phyloP scores from a whole-genome alignment of 1,284 basidiomycete species.

The Thecaphora frezii region DNA sequence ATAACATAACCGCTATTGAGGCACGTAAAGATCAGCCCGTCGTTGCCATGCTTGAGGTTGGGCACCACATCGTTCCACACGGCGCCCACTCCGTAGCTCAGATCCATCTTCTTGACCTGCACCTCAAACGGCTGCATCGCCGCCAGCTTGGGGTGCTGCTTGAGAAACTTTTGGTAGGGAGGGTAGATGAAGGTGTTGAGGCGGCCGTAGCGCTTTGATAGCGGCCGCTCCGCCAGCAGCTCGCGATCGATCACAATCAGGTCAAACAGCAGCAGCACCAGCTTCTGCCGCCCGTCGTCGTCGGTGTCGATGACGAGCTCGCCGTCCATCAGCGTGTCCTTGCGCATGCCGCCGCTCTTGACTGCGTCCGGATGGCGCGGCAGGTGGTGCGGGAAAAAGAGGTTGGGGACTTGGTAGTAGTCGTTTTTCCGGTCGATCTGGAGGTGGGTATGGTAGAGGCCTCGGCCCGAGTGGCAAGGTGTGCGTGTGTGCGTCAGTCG shows the following conservation, averaged over 20 bases:
- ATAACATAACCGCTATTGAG: conserved; percentile 79
- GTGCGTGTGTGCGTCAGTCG: too few relatives aligned
- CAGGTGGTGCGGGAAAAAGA: conserved; percentile 73
- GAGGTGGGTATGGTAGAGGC: too few relatives aligned
- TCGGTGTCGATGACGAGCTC: conserved; percentile 92
- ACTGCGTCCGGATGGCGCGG: conserved; percentile 16
- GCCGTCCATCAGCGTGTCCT: conserved; percentile 85
- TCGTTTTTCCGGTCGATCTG: conserved; percentile 87
- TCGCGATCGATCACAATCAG: conserved; percentile 83
- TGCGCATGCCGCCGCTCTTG: conserved; percentile 58
- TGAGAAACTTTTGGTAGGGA: conserved; percentile 74
- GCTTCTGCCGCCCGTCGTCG: conserved; percentile 60
- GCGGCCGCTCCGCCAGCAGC: conserved; percentile 78
- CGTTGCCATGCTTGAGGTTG: conserved; percentile 85
- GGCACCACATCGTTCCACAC: conserved; percentile 85
- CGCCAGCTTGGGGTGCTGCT: conserved; percentile 70
- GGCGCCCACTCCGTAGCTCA: conserved; percentile 83
- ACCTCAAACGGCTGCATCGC: conserved; percentile 80
- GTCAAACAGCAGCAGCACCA: conserved; percentile 88
- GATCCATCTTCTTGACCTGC: conserved; percentile 77
- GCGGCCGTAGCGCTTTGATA: conserved; percentile 86
- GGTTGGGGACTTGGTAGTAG: conserved; percentile 70
- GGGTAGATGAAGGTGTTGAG: conserved; percentile 79
- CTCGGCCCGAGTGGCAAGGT: too few relatives aligned
- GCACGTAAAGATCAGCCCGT: conserved; percentile 95